Base-by-base conservation (phyloP, 129 eudicot species). In the Ambrosia artemisiifolia region DNA sequence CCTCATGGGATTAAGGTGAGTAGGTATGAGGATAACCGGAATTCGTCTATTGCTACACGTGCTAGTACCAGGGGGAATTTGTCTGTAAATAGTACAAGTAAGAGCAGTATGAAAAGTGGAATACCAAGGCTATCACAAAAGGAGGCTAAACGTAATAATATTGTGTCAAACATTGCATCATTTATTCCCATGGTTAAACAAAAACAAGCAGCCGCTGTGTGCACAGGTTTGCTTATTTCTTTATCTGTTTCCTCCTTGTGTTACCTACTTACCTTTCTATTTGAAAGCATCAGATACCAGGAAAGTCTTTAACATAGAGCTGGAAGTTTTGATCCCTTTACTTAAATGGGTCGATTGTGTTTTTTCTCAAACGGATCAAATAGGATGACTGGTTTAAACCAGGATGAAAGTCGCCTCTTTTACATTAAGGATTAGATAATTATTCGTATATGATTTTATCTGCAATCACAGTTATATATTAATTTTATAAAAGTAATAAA, bases 161-260 rank as follows among this genome's bases (percentile, higher is more conserved):
- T 93, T 62, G 87, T 90, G 51, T 85, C 92, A 13, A 85, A 83
- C 65, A 59, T 93, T 46, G 76, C 85, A 70, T 93, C 98, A 36
- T 93, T 93, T 70, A 56, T 93, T 70, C 92, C 98, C 5, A 79
- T 93, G 14, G 89, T 93, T 64, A 86, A 90, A 77, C 95, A 93
- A 78, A 87, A 87, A 78, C 98, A 90, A 87, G 95, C 91, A 67
- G 90, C 92, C 36, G 78, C 95, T 36, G 88, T 61, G 35, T 78
- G 84, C 76, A 63, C 88, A 72, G 98, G 98, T 89, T 76, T 46
- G 28, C 32, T 73, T 54, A 5, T 36, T 44, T 70, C 13, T 53
- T 28, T 66, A 35, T 49, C 62, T n/a, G 13, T 60, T 66, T 36
- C 54, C 70, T 35, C 49, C 46, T 20, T 43, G 36, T 78, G n/a